Base-by-base conservation (phyloP, 331 rosid species). In the Erythrophleum ivorense region DNA sequence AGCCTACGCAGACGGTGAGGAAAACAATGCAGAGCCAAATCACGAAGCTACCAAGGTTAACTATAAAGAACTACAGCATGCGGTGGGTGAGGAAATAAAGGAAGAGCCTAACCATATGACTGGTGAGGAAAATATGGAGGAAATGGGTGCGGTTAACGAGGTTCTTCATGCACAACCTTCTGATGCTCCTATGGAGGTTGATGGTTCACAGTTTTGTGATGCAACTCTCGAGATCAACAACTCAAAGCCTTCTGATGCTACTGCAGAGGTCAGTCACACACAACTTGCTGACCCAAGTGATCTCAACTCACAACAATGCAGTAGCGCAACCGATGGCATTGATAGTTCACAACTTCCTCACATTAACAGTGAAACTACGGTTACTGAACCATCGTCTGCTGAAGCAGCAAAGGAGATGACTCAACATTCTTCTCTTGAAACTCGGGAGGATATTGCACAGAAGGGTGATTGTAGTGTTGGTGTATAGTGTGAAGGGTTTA, bases 401-500 rank as follows among this genome's bases (percentile, higher is more conserved):
- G 79, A 81, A 80, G 84, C 81, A 71, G 83, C 81, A 75, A 86
- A 81, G 73, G 94, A 90, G 71, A 88, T 77, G 83, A 72, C 86
- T 84, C 89, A 88, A 33, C 90, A 89, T 55, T 80, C 94, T 80
- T 84, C 95, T 64, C 83, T 89, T 81, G 94, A 87, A 84, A 78
- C 85, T 83, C 79, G 82, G 66, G 91, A 87, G 78, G 96, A 90
- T 82, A 87, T 91, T 69, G 84, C 90, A 43, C 91, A 88, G 78
- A 89, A 88, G 77, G 93, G 92, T 78, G 89, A 87, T 82, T 86
- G 90, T 89, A 80, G 89, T 87, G 86, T 91, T 80, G 87, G 88
- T 88, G 91, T 85, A 83, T 90, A 84, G 90, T 55, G 63, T 79
- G 63, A 77, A 82, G 86, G 81, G 75, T 55, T 66, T 65, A 81